These are phyloP conservation scores for Pholiota microspora DNA, from an alignment of 768 basidiomycete genomes.

Conservation along the genomic window DNA sequence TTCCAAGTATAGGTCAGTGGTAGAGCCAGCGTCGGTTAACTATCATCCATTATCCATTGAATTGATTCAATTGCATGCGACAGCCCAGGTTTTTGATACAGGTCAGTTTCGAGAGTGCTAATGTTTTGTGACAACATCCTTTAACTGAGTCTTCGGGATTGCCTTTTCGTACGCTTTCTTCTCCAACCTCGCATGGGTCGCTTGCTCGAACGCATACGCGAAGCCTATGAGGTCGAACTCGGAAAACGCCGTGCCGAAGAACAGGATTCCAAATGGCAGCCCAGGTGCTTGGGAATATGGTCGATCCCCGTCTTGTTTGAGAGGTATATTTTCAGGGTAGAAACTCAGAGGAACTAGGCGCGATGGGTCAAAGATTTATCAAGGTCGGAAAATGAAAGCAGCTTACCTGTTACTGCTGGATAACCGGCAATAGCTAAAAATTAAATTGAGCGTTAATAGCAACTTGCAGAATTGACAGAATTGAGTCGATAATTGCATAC, in stretches of 20 bases:
- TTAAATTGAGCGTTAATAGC: not conserved
- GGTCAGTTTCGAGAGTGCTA: not conserved
- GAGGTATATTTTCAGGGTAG: not conserved
- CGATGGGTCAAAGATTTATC: constrained; percentile 25
- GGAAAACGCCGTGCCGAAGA: constrained; percentile 59
- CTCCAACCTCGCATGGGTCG: constrained; percentile 48
- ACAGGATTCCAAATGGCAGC: constrained; percentile 50
- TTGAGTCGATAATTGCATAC: not conserved
- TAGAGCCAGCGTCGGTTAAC: no score
- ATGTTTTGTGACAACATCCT: constrained; percentile 28
- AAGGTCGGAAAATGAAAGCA: not conserved
- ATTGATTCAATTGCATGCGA: no score
- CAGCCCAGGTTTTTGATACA: no score
- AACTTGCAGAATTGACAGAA: not conserved
- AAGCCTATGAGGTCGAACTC: constrained; percentile 56
- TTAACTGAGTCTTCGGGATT: constrained; percentile 51
- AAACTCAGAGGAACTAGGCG: not conserved
- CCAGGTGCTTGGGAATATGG: constrained; percentile 2
- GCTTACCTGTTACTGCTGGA: constrained; percentile 40
- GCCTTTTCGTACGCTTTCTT: constrained; percentile 49
- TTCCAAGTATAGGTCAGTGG: no score
- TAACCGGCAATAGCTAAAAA: constrained; percentile 57
- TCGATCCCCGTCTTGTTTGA: not conserved
- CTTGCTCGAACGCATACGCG: constrained; percentile 67
- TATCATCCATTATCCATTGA: no score